These are phyloP conservation scores for Blastocystis sp. DNA, from an alignment of 352 stramenopile genomes.

Conservation along the genomic window DNA sequence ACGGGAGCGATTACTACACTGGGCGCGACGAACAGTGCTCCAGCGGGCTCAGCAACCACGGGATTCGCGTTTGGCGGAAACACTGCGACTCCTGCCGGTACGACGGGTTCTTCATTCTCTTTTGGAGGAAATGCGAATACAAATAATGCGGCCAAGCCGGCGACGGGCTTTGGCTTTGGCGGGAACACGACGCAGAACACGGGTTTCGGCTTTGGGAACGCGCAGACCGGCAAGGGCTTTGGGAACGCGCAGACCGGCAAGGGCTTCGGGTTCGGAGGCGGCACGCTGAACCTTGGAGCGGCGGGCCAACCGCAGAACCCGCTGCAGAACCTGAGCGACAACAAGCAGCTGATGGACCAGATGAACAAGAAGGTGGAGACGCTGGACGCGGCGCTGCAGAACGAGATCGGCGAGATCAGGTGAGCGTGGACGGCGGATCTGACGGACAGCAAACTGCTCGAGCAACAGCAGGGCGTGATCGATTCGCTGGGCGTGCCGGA, in stretches of 20 bases:
- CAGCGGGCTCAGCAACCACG: not conserved
- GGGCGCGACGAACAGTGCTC: not conserved
- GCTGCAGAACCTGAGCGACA: constrained; percentile 23
- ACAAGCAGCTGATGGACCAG: constrained; percentile 40
- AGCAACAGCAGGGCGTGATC: constrained; percentile 20
- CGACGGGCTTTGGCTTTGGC: constrained; percentile 38
- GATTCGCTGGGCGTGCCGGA: constrained; percentile 15
- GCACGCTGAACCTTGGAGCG: not conserved
- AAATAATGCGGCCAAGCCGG: not conserved
- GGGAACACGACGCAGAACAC: not conserved
- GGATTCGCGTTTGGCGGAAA: not conserved
- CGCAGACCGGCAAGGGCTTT: not conserved
- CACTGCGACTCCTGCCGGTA: not conserved
- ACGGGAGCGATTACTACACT: no score
- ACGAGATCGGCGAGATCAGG: constrained; percentile 17
- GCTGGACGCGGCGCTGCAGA: not conserved
- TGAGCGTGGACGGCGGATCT: not conserved
- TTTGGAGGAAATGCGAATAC: not conserved
- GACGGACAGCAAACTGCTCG: constrained; percentile 21
- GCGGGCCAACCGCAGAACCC: not conserved
- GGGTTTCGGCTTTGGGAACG: not conserved
- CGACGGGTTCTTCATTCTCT: no score
- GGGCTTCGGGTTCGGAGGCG: not conserved
- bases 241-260: not conserved
- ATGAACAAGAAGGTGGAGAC: constrained; percentile 20